Base-by-base conservation (phyloP, 2,329 filamentous ascomycete species). In the Onygenales sp. region DNA sequence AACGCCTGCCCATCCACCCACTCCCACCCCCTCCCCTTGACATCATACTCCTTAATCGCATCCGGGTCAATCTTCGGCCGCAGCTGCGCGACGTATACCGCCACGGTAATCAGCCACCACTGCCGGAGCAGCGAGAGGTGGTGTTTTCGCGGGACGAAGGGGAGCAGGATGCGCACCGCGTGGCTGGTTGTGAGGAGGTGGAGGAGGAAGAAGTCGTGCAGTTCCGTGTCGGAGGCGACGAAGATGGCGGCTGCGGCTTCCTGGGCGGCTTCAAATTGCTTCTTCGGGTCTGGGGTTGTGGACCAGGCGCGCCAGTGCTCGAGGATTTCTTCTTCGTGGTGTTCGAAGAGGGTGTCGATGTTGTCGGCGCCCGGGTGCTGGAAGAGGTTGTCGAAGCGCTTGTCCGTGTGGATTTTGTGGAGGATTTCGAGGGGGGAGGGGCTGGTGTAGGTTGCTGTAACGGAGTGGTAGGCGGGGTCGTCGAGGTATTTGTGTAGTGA, bases 271-370 rank as follows among this genome's bases (percentile, higher is more conserved):
- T 82, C 79, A 64, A 97, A 94, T 63, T 90, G 85, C 59, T 79
- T 77, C n/a, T 78, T 76, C 0, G 87, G 85, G 56, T 91, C 78
- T 14, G 47, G 52, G 14, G 49, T 48, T 21, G 94, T 76, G 8
- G 78, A 75, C 91, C 90, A 96, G 2, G 86, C 84, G 60, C 94
- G 93, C 89, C 90, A 97, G 72, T 97, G 89, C 60, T 94, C 86
- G 45, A 96, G 70, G 13, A 95, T 74, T 0, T 84, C 77, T 11
- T 79, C 76, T 63, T 92, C 86, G 51, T 86, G 80, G 55, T 86
- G 74, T 38, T 79, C 70, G 57, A 96, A 85, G 7, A 96, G 73
- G 2, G 72, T 71, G 4, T 82, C 76, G 50, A 94, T 75, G 61
- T 93, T 88, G 38, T 78, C 74, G 48, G 75, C 70, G 1, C 81